Evolutionary conservation across 305 asterid species (phyloP).

Genomic region (Ilex paraguariensis): DNA sequence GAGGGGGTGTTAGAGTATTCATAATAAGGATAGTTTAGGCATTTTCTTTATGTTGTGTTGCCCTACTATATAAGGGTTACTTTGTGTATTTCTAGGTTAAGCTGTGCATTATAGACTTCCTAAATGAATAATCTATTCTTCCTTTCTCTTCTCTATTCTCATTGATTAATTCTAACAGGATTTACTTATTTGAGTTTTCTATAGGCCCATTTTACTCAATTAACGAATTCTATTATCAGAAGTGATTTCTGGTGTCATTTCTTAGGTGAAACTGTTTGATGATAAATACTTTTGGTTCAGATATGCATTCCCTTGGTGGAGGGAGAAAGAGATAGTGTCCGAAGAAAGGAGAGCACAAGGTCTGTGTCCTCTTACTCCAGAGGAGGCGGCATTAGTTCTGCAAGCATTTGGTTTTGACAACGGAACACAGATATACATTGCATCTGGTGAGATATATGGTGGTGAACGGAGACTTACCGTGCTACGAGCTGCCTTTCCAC

Average conservation of each 20-base stretch:
- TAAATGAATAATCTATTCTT: no score
- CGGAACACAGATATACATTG: slow-evolving; percentile 78
- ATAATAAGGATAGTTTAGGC: no score
- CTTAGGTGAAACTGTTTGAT: neutral
- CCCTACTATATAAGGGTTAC: no score
- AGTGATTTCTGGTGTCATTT: neutral
- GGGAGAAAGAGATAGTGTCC: slow-evolving; percentile 87
- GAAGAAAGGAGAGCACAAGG: slow-evolving; percentile 79
- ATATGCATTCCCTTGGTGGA: slow-evolving; percentile 99
- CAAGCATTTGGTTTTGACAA: slow-evolving; percentile 68
- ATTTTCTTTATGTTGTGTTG: no score
- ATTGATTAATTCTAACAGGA: no score
- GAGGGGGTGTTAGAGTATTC: no score
- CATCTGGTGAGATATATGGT: slow-evolving; percentile 94
- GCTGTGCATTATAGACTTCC: no score
- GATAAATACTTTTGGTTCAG: slow-evolving; percentile 27
- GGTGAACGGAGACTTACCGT: slow-evolving; percentile 75
- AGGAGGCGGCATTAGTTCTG: slow-evolving; percentile 75
- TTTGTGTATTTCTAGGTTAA: no score
- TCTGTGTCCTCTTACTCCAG: slow-evolving; percentile 95
- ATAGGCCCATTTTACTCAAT: no score
- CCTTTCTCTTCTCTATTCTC: no score
- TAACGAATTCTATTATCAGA: no score
- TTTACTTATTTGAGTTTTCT: no score
- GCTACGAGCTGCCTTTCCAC: slow-evolving; percentile 69